Base-by-base conservation (phyloP, 202 grass and related monocot genomes). In the Schoenoplectus triqueter region DNA sequence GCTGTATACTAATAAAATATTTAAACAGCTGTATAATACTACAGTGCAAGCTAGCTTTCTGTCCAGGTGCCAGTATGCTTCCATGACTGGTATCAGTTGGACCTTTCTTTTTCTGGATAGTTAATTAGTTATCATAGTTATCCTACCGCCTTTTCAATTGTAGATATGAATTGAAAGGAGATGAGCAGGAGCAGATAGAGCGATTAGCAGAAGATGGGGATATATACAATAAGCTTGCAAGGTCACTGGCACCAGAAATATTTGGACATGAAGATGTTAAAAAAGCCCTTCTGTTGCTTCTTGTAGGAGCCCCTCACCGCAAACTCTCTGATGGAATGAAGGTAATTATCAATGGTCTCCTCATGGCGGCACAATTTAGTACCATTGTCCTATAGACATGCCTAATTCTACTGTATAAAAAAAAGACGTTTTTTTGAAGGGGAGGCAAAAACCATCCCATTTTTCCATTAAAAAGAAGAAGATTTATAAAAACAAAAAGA, bases 231-330 rank as follows among this genome's bases (percentile, higher is more conserved):
- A 99, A 99, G 86, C 82, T 99, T 78, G 19, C 97, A 69, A 95
- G 54, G 54, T 99, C 97, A 14, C 80, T 99, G 80, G 97, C 97
- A 80, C 97, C 97, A 78, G 97, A 99, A 92, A 99, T 99, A 92
- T 99, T 99, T 90, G 97, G 97, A 15, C 97, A 99, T 86, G 97
- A 99, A 88, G 97, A 99, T 63, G 97, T 99, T 2, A 99, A 99
- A 76, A 99, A 99, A 61, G 97, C 93, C 76, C 90, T 99, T 69
- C 48, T 99, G 44, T 77, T 99, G 56, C 93, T 99, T 81, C 97
- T 99, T 88, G 97, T 99, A 55, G 97, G 97, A 0, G 90, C 97
- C 85, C 97, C 97, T 80, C 93, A 94, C 80, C 82, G 97, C 63
- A 99, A 99, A 64, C 97, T 99, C 0, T 65, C 86, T 44, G 97